Evolutionary conservation across 768 basidiomycete species (phyloP).

Genomic region (Paxillus rubicundulus): DNA sequence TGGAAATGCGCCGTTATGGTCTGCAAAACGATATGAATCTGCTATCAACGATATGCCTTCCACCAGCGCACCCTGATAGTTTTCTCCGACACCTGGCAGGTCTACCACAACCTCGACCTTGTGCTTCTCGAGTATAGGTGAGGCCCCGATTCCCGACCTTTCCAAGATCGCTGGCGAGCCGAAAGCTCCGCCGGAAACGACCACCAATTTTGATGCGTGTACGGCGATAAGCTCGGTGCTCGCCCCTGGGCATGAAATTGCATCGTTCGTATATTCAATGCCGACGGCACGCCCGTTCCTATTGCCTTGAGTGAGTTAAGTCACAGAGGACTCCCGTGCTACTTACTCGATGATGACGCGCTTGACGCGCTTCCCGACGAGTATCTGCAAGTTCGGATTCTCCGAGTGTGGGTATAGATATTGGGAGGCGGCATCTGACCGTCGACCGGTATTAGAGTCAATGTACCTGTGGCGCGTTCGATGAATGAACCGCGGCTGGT

Average conservation of each 20-base stretch:
- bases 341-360: slow-evolving; percentile 38
- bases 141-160: slow-evolving; percentile 45
- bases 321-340: neutral
- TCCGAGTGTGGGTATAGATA: slow-evolving; percentile 36
- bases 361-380: slow-evolving; percentile 33
- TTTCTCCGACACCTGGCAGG: slow-evolving; percentile 43
- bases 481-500: neutral
- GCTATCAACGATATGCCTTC: neutral
- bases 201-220: slow-evolving; percentile 34
- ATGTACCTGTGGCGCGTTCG: slow-evolving; percentile 45
- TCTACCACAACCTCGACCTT: slow-evolving; percentile 34
- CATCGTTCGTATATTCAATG: slow-evolving; percentile 35
- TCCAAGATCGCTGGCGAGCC: slow-evolving; percentile 53
- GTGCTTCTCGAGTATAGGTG: slow-evolving; percentile 24
- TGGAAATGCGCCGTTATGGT: slow-evolving; percentile 29
- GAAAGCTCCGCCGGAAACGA: slow-evolving; percentile 40
- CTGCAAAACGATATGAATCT: slow-evolving; percentile 1
- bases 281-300: slow-evolving; percentile 39
- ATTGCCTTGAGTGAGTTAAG: neutral
- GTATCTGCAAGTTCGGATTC: slow-evolving; percentile 30
- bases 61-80: slow-evolving; percentile 33
- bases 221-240: slow-evolving; percentile 12
- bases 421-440: slow-evolving; percentile 33
- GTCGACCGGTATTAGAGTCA: slow-evolving; percentile 37
- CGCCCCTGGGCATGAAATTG: slow-evolving; percentile 17